Evolutionary conservation across 1,284 basidiomycete genomes (phyloP).

Genomic region (Stereum hirsutum): DNA sequence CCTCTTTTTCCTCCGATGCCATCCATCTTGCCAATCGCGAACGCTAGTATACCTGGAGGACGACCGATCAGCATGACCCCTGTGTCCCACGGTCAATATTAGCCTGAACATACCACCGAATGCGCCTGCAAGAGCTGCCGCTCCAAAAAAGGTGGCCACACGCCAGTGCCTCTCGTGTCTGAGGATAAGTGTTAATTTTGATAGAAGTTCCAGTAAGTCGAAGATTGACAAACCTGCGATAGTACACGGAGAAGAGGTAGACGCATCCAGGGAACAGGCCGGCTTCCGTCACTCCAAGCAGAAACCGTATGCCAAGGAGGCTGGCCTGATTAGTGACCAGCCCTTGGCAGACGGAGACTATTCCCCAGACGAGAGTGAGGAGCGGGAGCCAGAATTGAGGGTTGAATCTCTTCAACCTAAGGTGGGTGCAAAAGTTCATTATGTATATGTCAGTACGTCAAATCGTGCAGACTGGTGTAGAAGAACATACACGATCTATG

Average conservation of each 20-base stretch:
- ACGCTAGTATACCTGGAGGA: conserved; percentile 40
- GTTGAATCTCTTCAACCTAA: conserved; percentile 45
- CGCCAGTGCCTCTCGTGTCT: conserved; percentile 51
- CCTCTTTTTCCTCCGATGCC: conserved; percentile 44
- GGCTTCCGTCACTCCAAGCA: conserved; percentile 45
- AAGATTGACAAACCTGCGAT: conserved; percentile 28
- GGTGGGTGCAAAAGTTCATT: too few relatives aligned
- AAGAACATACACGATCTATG: conserved; percentile 31
- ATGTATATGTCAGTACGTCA: too few relatives aligned
- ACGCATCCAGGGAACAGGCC: conserved; percentile 55
- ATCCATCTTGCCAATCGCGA: conserved; percentile 47
- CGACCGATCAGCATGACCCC: neutral
- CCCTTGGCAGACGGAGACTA: conserved; percentile 50
- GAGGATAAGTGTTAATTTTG: neutral
- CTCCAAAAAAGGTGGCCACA: conserved; percentile 53
- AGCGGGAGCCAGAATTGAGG: conserved; percentile 54
- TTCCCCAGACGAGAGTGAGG: conserved; percentile 49
- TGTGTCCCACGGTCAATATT: neutral
- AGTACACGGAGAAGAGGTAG: conserved; percentile 55
- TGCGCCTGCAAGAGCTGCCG: conserved; percentile 46
- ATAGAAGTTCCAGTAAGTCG: neutral
- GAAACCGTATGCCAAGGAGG: conserved; percentile 44
- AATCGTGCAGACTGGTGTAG: too few relatives aligned
- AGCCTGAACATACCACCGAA: conserved; percentile 34
- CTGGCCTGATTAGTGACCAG: conserved; percentile 47